Conservation (phyloP, 2,329 filamentous ascomycete genomes). For the Chrysosporium keratinophilum region DNA sequence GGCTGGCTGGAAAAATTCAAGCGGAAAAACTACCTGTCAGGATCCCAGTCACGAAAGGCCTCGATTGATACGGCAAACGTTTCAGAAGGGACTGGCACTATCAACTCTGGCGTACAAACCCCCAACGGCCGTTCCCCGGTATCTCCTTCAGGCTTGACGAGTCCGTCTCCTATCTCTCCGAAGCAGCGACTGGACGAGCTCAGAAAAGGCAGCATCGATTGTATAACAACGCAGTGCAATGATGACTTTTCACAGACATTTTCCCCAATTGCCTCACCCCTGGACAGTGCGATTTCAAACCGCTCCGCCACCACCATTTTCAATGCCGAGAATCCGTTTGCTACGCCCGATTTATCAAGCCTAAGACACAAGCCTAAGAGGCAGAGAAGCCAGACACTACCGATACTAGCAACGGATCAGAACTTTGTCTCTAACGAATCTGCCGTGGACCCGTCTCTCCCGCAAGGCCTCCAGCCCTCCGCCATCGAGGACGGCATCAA, state of each 20-base stretch:
- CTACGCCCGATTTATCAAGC: constrained; percentile 43
- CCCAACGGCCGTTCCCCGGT: constrained; percentile 60
- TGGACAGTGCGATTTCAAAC: constrained; percentile 59
- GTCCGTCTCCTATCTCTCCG: constrained; percentile 60
- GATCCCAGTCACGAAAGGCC: constrained; percentile 45
- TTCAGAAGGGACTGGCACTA: constrained; percentile 51
- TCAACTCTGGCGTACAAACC: constrained; percentile 49
- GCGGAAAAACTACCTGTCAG: constrained; percentile 62
- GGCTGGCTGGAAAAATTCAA: constrained; percentile 95
- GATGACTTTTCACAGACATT: constrained; percentile 54
- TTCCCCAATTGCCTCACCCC: constrained; percentile 56
- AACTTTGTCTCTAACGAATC: constrained; percentile 41
- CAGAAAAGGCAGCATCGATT: constrained; percentile 49
- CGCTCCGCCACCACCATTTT: constrained; percentile 55
- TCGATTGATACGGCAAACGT: constrained; percentile 52
- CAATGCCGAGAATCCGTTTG: constrained; percentile 65
- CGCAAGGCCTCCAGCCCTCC: constrained; percentile 37
- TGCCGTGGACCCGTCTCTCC: constrained; percentile 41
- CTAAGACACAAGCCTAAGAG: constrained; percentile 49
- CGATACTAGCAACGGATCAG: constrained; percentile 49
- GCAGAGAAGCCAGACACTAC: constrained; percentile 80
- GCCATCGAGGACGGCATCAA: constrained; percentile 40
- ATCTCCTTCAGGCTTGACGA: constrained; percentile 56
- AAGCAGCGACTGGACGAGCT: constrained; percentile 60
- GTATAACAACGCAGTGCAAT: constrained; percentile 48